Evolutionary conservation across 345 rosid genomes (phyloP).

Genomic region (Citrus inodora): DNA sequence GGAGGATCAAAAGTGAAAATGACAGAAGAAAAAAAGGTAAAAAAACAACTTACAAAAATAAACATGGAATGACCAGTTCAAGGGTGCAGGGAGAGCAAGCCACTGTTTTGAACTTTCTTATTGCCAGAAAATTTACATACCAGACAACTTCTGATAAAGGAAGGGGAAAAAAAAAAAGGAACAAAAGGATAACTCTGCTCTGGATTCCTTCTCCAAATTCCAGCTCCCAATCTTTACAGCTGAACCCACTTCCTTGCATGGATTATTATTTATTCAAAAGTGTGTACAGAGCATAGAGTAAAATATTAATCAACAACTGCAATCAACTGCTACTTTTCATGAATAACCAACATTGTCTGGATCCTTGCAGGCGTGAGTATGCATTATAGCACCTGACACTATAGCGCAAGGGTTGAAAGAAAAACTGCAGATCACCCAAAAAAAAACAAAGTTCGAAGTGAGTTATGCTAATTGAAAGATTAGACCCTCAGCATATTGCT

Average conservation of each 20-base stretch:
- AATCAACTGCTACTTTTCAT: not conserved
- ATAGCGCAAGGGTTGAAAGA: too few species aligned
- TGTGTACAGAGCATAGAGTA: slow-evolving; percentile 35
- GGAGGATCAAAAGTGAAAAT: too few species aligned
- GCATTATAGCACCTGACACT: too few species aligned
- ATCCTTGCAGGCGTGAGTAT: not conserved
- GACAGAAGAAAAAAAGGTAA: too few species aligned
- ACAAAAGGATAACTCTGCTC: too few species aligned
- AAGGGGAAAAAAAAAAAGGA: too few species aligned
- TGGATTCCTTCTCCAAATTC: slow-evolving; percentile 94
- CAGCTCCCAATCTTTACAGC: slow-evolving; percentile 66
- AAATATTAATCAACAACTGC: not conserved
- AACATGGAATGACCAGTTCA: not conserved
- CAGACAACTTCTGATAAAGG: not conserved
- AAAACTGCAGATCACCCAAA: too few species aligned
- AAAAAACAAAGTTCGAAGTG: too few species aligned
- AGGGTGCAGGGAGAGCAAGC: not conserved
- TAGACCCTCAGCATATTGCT: not conserved
- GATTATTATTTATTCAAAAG: slow-evolving; percentile 35
- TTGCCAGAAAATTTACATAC: not conserved
- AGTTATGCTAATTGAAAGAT: too few species aligned
- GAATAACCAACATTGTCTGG: not conserved
- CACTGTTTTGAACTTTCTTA: not conserved
- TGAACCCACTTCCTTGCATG: slow-evolving; percentile 77
- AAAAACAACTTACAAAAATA: not conserved